Evolutionary conservation across 176 grass and related monocot species (phyloP).

Genomic region (Alopecurus myosuroides): DNA sequence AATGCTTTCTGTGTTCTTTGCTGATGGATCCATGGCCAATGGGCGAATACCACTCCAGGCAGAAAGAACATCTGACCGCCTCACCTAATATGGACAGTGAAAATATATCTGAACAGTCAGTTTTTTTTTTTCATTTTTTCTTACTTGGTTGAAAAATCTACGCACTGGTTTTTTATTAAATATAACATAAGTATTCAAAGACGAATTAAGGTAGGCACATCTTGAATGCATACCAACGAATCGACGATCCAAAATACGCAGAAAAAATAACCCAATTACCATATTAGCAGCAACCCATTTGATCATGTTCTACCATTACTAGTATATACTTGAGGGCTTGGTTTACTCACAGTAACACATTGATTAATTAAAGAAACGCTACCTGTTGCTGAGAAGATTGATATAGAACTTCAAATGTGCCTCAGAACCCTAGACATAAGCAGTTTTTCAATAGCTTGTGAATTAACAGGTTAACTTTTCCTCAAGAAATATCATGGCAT

Average conservation of each 20-base stretch:
- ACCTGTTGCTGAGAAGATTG: neutral
- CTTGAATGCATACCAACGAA: neutral
- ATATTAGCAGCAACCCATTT: neutral
- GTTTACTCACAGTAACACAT: slow-evolving; percentile 1
- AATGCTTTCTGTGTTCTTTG: slow-evolving; percentile 94
- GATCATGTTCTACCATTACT: neutral
- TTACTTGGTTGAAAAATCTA: neutral
- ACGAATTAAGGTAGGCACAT: neutral
- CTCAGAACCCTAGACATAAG: neutral
- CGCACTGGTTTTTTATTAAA: neutral
- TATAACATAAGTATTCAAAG: neutral
- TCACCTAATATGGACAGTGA: slow-evolving; percentile 53
- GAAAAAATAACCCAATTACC: neutral
- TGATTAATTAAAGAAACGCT: neutral
- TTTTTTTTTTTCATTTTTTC: neutral
- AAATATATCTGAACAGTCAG: neutral
- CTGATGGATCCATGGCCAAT: slow-evolving; percentile 79
- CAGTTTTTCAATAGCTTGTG: neutral
- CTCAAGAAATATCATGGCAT: neutral
- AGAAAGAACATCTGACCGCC: slow-evolving; percentile 93
- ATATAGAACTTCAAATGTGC: neutral
- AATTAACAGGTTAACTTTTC: neutral
- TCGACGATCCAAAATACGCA: neutral
- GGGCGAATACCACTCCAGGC: slow-evolving; percentile 96
- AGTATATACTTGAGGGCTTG: neutral